A percentile compares a stretch with the other conserved stretches of the same genome.
phyloP scores from a whole-genome alignment of 2,329 filamentous ascomycete genomes.

The Nemania bipapillata region DNA sequence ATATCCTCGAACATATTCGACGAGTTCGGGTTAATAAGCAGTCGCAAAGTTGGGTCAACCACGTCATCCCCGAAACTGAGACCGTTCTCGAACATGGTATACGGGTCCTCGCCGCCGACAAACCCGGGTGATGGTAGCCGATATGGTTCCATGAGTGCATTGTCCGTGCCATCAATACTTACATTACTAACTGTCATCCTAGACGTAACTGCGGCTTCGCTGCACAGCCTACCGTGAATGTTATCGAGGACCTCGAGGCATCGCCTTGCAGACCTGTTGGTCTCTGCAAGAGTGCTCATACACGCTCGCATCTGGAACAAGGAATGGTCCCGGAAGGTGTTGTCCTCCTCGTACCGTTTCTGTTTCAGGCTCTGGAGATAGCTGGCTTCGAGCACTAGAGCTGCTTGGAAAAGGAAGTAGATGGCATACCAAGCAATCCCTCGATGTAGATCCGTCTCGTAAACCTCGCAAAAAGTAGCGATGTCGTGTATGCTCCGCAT shows the following conservation, averaged over 20 bases:
- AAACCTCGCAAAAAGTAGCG: slow-evolving; percentile 6
- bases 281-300: slow-evolving; percentile 6
- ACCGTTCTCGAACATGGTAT: not conserved
- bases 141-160: not conserved
- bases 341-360: not conserved
- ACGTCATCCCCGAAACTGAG: not conserved
- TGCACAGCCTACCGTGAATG: slow-evolving; percentile 12
- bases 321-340: slow-evolving; percentile 1
- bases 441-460: slow-evolving; percentile 3
- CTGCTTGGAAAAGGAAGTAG: slow-evolving; percentile 19
- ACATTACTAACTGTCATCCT: not conserved
- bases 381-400: slow-evolving; percentile 15
- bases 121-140: not conserved
- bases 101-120: not conserved
- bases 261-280: slow-evolving; percentile 12
- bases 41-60: slow-evolving; percentile 11
- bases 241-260: slow-evolving; percentile 21
- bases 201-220: not conserved
- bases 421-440: slow-evolving; percentile 13
- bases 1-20: slow-evolving; percentile 24
- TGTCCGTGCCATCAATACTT: not conserved
- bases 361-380: slow-evolving; percentile 17
- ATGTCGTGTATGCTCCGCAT: slow-evolving; percentile 26
- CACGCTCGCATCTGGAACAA: not conserved
- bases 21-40: slow-evolving; percentile 22